phyloP scores from a whole-genome alignment of 371 early-diverging fungal genomes.

The Sporodiniella umbellata region DNA sequence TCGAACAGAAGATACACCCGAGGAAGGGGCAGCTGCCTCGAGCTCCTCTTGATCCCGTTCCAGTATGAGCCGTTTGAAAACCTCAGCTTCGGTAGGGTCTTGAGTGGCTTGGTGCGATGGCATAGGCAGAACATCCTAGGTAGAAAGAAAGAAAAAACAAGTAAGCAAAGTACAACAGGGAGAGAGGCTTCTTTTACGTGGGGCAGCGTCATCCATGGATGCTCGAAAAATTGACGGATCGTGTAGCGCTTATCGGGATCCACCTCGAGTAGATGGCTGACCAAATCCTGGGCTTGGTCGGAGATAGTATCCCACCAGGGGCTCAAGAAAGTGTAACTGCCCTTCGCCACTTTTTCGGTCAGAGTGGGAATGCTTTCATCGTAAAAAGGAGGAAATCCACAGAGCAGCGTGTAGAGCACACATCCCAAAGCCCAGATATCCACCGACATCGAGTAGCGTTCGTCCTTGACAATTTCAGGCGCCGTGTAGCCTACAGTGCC shows the following conservation, averaged over 20 bases:
- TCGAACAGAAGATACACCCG: slow-evolving; percentile 17
- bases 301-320: slow-evolving; percentile 80
- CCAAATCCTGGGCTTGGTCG: slow-evolving; percentile 70
- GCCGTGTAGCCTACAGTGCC: slow-evolving; percentile 93
- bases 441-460: slow-evolving; percentile 80
- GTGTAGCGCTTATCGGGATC: slow-evolving; percentile 54
- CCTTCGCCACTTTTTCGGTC: slow-evolving; percentile 63
- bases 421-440: slow-evolving; percentile 96
- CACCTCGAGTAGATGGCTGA: slow-evolving; percentile 57
- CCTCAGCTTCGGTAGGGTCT: slow-evolving; percentile 25
- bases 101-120: too few species aligned
- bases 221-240: slow-evolving; percentile 66
- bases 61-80: slow-evolving; percentile 22
- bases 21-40: slow-evolving; percentile 16
- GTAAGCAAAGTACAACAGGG: too few species aligned
- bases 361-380: slow-evolving; percentile 59
- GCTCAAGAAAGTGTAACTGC: slow-evolving; percentile 61
- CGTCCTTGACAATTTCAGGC: slow-evolving; percentile 86
- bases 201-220: slow-evolving; percentile 88
- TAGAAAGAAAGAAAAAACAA: too few species aligned
- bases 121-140: too few species aligned
- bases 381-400: slow-evolving; percentile 91
- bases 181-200: too few species aligned
- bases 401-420: slow-evolving; percentile 85
- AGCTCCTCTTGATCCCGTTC: slow-evolving; percentile 24